Conservation (phyloP, 257 asterid species). For the Nicotiana attenuata region DNA sequence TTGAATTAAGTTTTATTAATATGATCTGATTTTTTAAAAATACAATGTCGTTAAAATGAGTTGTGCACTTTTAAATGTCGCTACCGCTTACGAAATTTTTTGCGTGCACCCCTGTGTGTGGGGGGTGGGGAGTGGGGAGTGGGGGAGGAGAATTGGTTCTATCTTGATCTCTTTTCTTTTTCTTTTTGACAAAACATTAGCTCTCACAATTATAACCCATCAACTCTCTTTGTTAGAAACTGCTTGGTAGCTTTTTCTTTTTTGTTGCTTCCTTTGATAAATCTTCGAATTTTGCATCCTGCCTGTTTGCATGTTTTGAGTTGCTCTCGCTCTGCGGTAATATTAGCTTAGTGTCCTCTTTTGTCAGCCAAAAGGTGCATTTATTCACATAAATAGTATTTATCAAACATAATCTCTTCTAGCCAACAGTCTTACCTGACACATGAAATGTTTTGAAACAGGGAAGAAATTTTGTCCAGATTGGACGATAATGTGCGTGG, state of each 20-base stretch:
- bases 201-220: neutral
- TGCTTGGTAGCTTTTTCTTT: neutral
- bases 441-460: conserved; percentile 21
- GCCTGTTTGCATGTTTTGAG: neutral
- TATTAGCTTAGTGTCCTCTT: neutral
- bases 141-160: neutral
- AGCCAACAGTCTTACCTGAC: neutral
- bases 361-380: neutral
- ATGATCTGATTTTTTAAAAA: too few relatives aligned
- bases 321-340: neutral
- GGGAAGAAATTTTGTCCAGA: conserved; percentile 83
- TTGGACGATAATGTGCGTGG: conserved; percentile 36
- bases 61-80: too few relatives aligned
- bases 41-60: too few relatives aligned
- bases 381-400: neutral
- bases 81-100: too few relatives aligned
- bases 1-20: too few relatives aligned
- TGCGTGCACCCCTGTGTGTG: too few relatives aligned
- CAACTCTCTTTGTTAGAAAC: neutral
- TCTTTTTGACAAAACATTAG: neutral
- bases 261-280: neutral
- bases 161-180: neutral
- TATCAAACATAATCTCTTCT: neutral
- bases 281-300: neutral
- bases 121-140: neutral